Conservation (phyloP, 2,329 filamentous ascomycete species). For the Diaporthe citri region DNA sequence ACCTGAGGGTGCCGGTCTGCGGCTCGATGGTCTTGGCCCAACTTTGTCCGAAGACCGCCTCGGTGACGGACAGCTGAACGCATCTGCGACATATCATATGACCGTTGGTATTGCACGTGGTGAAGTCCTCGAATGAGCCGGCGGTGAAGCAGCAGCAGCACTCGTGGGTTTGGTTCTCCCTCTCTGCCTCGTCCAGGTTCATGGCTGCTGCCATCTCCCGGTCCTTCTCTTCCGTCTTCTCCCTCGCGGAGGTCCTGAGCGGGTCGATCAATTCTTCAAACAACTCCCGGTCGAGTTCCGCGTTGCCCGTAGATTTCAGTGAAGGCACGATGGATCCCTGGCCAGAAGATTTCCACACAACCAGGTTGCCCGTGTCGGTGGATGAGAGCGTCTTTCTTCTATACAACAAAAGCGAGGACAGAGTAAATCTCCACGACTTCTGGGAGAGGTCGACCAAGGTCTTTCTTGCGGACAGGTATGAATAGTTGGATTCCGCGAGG, state of each 20-base stretch:
- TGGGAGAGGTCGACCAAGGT: constrained; percentile 77
- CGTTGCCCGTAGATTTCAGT: constrained; percentile 74
- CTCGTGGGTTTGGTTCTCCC: constrained; percentile 70
- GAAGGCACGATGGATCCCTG: constrained; percentile 70
- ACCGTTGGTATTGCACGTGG: constrained; percentile 75
- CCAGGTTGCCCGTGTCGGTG: constrained; percentile 69
- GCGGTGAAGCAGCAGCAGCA: constrained; percentile 84
- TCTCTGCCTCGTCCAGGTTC: constrained; percentile 71
- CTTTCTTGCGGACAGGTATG: constrained; percentile 78
- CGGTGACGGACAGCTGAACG: constrained; percentile 83
- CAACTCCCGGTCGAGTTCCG: constrained; percentile 73
- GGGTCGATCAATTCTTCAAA: constrained; percentile 69
- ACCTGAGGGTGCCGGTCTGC: constrained; percentile 80
- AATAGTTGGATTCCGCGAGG: constrained; percentile 84
- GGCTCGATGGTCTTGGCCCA: constrained; percentile 86
- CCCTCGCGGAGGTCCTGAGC: constrained; percentile 58
- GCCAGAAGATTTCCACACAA: constrained; percentile 70
- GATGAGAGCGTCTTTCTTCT: constrained; percentile 70
- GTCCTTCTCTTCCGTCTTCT: constrained; percentile 64
- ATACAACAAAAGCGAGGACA: constrained; percentile 75
- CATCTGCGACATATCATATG: constrained; percentile 87
- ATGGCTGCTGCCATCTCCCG: constrained; percentile 64
- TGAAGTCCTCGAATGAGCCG: constrained; percentile 79
- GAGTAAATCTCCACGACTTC: constrained; percentile 82
- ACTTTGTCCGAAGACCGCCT: constrained; percentile 93